Evolutionary conservation across 75 land plant species (phyloP).

Genomic region (Picea glauca): DNA sequence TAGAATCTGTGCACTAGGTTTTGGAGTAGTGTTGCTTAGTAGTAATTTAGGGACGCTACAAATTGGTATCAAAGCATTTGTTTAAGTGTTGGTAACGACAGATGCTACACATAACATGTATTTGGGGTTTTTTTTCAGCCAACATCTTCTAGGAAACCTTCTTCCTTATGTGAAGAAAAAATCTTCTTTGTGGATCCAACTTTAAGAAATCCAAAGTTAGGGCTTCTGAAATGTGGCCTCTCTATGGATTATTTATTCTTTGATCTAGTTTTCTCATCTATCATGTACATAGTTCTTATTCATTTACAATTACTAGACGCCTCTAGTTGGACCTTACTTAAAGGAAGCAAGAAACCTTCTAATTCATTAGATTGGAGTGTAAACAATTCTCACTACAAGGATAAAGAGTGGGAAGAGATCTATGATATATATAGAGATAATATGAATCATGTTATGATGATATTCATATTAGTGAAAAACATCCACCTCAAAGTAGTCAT

Average conservation of each 20-base stretch:
- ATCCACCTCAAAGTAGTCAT: neutral
- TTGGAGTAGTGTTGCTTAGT: too few species aligned
- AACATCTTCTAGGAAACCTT: neutral
- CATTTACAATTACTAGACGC: neutral
- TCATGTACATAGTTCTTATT: neutral
- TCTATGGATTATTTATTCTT: neutral
- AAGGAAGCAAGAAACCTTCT: neutral
- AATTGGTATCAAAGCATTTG: too few species aligned
- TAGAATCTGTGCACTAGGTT: too few species aligned
- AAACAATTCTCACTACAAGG: neutral
- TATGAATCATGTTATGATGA: conserved; percentile 2
- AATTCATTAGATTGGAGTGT: neutral
- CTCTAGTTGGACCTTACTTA: conserved; percentile 1
- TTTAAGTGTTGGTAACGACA: too few species aligned
- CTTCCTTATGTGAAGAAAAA: neutral
- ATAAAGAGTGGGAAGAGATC: conserved; percentile 8
- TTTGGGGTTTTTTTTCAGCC: neutral
- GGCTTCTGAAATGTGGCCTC: neutral
- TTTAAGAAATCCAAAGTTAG: neutral
- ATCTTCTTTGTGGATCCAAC: conserved; percentile 5
- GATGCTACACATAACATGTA: neutral
- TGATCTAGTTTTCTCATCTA: neutral
- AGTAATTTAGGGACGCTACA: too few species aligned
- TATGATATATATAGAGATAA: neutral
- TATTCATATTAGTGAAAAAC: conserved; percentile 1